A percentile compares a stretch with the other conserved stretches of the same genome.
These are phyloP conservation scores for Auricularia cornea DNA, from an alignment of 768 basidiomycete genomes.

Conservation along the genomic window DNA sequence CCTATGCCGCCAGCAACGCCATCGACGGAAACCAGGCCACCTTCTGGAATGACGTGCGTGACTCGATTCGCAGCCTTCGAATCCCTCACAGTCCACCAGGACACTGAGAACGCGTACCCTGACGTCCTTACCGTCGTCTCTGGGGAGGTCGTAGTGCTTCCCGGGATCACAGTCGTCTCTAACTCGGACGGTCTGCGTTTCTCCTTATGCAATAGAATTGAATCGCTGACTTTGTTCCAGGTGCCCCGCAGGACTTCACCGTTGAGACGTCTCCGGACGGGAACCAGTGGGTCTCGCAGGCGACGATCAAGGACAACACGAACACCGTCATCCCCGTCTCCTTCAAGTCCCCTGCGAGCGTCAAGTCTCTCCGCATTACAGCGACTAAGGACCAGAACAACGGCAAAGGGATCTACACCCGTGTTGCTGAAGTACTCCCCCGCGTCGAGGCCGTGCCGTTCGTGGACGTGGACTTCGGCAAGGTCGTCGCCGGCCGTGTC, in stretches of 20 bases:
- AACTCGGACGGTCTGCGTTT: background rate
- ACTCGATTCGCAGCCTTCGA: background rate
- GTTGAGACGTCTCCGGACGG: background rate
- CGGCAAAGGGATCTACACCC: background rate
- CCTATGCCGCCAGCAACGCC: background rate
- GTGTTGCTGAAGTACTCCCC: background rate
- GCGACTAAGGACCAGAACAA: background rate
- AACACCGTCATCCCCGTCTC: background rate
- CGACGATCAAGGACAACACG: background rate
- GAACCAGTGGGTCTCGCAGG: background rate
- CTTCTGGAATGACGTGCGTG: background rate
- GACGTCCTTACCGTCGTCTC: background rate
- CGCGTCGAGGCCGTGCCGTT: background rate
- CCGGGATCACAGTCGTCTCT: background rate
- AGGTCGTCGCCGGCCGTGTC: background rate
- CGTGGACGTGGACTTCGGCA: background rate
- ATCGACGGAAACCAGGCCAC: background rate
- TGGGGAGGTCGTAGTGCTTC: background rate
- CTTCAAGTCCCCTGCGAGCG: background rate
- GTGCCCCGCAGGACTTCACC: background rate
- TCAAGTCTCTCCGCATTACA: background rate
- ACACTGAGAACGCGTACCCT: background rate
- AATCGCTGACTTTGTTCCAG: no score
- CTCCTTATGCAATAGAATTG: no score
- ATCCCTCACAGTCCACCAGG: background rate